Evolutionary conservation across 2,329 filamentous ascomycete genomes (phyloP).

Genomic region (Didymellaceae sp.): DNA sequence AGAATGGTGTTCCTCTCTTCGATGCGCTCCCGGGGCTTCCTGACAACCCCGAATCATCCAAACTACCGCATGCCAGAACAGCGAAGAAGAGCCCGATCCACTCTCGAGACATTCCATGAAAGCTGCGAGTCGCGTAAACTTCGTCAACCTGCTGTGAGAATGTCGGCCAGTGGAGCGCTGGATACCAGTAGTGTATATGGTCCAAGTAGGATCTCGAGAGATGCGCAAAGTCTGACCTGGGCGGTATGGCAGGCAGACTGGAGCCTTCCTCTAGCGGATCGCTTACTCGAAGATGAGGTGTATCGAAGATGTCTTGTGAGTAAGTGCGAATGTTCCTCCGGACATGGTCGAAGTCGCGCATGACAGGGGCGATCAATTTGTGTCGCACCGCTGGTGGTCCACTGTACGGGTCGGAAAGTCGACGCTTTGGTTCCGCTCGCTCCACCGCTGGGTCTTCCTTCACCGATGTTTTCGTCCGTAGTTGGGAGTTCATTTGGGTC

Average conservation of each 20-base stretch:
- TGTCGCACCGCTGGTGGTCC: slow-evolving; percentile 24
- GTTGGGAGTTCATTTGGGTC: slow-evolving; percentile 77
- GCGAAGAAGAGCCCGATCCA: slow-evolving; percentile 85
- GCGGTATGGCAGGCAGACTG: slow-evolving; percentile 70
- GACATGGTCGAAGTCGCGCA: slow-evolving; percentile 74
- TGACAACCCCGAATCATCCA: slow-evolving; percentile 69
- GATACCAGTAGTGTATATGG: slow-evolving; percentile 79
- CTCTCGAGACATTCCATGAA: slow-evolving; percentile 67
- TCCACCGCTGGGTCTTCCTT: slow-evolving; percentile 56
- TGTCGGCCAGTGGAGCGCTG: slow-evolving; percentile 85
- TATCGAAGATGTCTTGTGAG: slow-evolving; percentile 80
- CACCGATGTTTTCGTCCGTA: slow-evolving; percentile 69
- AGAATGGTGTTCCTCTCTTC: slow-evolving; percentile 66
- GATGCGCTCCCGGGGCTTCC: slow-evolving; percentile 61
- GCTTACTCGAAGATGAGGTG: slow-evolving; percentile 66
- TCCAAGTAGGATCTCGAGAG: slow-evolving; percentile 78
- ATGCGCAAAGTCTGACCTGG: slow-evolving; percentile 71
- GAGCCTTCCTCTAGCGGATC: slow-evolving; percentile 53
- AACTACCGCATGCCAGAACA: slow-evolving; percentile 79
- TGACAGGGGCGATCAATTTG: slow-evolving; percentile 64
- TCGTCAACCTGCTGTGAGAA: slow-evolving; percentile 79
- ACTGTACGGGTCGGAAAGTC: slow-evolving; percentile 48
- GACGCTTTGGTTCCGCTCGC: slow-evolving; percentile 48
- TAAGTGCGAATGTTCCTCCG: slow-evolving; percentile 75
- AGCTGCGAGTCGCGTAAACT: slow-evolving; percentile 71